Conservation (phyloP, 192 early-diverging fungal genomes). For the Backusella parvicylindrica region DNA sequence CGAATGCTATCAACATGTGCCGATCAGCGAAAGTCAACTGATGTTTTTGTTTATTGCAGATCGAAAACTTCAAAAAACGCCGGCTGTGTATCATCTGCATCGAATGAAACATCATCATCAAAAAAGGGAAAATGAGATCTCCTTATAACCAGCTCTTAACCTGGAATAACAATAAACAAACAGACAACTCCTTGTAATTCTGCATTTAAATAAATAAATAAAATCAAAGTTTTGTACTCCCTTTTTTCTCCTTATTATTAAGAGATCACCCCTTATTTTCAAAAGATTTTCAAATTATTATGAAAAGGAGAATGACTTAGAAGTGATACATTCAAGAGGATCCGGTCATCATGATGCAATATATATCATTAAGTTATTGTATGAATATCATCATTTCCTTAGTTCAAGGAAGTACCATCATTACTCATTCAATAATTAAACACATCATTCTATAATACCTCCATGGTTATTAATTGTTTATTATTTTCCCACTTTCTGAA, state of each 20-base stretch:
- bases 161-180: slow-evolving; percentile 4
- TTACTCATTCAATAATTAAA: too few species aligned
- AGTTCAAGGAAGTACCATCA: too few species aligned
- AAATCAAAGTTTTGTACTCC: neutral
- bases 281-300: too few species aligned
- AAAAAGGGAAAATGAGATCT: neutral
- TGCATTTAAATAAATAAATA: neutral
- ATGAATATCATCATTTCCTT: too few species aligned
- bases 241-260: neutral
- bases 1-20: neutral
- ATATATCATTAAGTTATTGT: too few species aligned
- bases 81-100: neutral
- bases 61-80: neutral
- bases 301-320: too few species aligned
- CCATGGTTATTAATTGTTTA: too few species aligned
- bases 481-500: too few species aligned
- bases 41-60: neutral
- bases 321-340: too few species aligned
- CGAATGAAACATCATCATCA: slow-evolving; percentile 5
- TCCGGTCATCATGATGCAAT: too few species aligned
- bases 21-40: neutral
- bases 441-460: too few species aligned
- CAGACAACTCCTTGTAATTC: slow-evolving; percentile 1
- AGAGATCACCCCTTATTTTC: neutral
- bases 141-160: neutral